Percentiles rank a stretch among this genome's conserved stretches.
Conservation (phyloP, 2,329 filamentous ascomycete genomes). For the Aspergillus neotritici region DNA sequence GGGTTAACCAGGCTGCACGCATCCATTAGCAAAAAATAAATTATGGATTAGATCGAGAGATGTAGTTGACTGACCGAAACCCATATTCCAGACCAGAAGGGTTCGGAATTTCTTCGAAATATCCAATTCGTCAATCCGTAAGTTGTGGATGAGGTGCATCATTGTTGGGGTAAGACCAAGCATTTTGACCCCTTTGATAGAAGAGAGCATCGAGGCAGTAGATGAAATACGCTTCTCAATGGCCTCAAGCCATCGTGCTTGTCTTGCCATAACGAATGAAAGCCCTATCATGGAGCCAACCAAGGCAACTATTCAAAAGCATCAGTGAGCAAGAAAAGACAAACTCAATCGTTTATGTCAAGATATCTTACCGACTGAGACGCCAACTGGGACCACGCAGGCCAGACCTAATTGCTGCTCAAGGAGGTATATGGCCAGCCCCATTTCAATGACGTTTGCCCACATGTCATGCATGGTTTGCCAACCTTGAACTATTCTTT, state of each 20-base stretch:
- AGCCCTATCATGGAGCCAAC: conserved; percentile 31
- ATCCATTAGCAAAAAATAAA: conserved; percentile 4
- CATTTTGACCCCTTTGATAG: conserved; percentile 50
- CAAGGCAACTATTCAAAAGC: conserved; percentile 24
- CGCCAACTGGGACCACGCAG: conserved; percentile 41
- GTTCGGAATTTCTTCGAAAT: conserved; percentile 39
- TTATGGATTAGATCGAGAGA: background rate
- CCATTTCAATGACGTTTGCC: conserved; percentile 42
- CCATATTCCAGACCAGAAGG: conserved; percentile 40
- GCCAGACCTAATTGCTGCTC: conserved; percentile 40
- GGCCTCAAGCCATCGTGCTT: conserved; percentile 47
- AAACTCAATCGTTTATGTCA: too few species aligned
- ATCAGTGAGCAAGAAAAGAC: too few species aligned
- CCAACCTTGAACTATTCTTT: conserved; percentile 40
- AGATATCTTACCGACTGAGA: conserved; percentile 33
- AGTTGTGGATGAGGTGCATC: conserved; percentile 32
- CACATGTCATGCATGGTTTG: conserved; percentile 43
- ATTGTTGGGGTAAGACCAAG: conserved; percentile 43
- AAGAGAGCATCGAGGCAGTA: conserved; percentile 45
- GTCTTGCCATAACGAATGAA: conserved; percentile 34
- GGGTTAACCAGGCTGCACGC: conserved; percentile 32
- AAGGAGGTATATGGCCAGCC: conserved; percentile 41
- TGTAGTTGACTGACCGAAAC: conserved; percentile 24
- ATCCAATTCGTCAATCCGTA: conserved; percentile 38
- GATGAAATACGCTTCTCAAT: conserved; percentile 47